Percentiles rank a stretch among this genome's conserved stretches.
These are phyloP conservation scores for Nicotiana rustica DNA, from an alignment of 305 asterid genomes.

Conservation along the genomic window DNA sequence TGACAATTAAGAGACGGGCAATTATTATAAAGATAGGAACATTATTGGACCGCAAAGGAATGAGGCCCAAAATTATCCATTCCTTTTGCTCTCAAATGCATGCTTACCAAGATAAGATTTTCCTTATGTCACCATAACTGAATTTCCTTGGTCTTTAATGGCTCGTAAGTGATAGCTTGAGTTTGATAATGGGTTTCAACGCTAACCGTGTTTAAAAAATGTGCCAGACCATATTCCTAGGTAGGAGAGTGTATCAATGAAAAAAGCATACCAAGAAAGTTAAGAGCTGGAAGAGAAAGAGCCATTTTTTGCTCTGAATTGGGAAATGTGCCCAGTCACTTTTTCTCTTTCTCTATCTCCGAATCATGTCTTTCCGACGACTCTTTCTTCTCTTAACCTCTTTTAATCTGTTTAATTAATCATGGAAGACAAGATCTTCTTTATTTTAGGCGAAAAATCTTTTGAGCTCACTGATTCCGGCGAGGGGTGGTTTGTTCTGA, in stretches of 20 bases:
- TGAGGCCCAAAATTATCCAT: neutral
- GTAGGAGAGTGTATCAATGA: neutral
- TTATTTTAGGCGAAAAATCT: no score
- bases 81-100: neutral
- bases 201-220: neutral
- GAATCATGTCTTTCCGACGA: no score
- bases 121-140: neutral
- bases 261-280: no score
- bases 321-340: no score
- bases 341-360: no score
- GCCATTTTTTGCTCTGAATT: no score
- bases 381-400: no score
- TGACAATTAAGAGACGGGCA: neutral
- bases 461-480: no score
- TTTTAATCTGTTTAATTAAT: no score
- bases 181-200: neutral
- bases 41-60: neutral
- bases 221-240: constrained; percentile 6
- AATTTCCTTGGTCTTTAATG: neutral
- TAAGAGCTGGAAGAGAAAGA: no score
- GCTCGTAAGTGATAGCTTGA: neutral
- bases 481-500: no score
- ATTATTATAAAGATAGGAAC: neutral
- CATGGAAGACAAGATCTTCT: no score
- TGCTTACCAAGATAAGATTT: neutral